These are phyloP conservation scores for Hymenoscyphus repandus DNA, from an alignment of 2,329 filamentous ascomycete genomes.

Conservation along the genomic window DNA sequence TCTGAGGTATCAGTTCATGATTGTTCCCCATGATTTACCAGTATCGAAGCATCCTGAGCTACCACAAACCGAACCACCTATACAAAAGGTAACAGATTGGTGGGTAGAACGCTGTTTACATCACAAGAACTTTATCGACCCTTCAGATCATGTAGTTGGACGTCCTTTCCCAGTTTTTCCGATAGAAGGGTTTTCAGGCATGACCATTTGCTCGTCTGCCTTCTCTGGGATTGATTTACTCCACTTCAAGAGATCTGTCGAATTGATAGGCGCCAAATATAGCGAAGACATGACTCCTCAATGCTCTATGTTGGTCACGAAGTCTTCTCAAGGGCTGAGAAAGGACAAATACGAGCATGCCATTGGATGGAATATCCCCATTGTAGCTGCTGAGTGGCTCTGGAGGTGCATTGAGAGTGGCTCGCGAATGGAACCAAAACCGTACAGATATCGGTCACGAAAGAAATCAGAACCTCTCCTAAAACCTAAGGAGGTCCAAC, in stretches of 20 bases:
- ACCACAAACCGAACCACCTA: conserved; percentile 32
- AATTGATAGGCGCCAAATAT: conserved; percentile 74
- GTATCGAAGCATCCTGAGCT: conserved; percentile 27
- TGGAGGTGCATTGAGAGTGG: conserved; percentile 70
- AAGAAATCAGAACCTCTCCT: conserved; percentile 22
- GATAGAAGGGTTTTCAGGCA: conserved; percentile 60
- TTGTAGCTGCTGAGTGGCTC: conserved; percentile 80
- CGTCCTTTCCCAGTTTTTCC: conserved; percentile 69
- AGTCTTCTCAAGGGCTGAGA: conserved; percentile 44
- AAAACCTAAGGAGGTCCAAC: conserved; percentile 4
- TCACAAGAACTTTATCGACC: conserved; percentile 65
- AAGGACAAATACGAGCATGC: conserved; percentile 78
- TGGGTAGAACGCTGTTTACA: conserved; percentile 89
- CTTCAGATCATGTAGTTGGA: conserved; percentile 66
- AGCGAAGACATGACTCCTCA: conserved; percentile 68
- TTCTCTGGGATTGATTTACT: conserved; percentile 81
- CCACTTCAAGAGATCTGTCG: conserved; percentile 73
- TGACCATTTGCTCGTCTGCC: conserved; percentile 74
- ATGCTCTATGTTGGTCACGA: conserved; percentile 68
- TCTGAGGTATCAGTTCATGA: conserved; percentile 28
- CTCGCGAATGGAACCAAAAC: conserved; percentile 41
- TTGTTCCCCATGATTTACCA: conserved; percentile 41
- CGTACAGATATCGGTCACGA: conserved; percentile 37
- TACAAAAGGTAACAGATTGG: conserved; percentile 72
- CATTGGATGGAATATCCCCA: conserved; percentile 67